phyloP scores from a whole-genome alignment of 2,329 filamentous ascomycete genomes.

The Biscogniauxia sp. region DNA sequence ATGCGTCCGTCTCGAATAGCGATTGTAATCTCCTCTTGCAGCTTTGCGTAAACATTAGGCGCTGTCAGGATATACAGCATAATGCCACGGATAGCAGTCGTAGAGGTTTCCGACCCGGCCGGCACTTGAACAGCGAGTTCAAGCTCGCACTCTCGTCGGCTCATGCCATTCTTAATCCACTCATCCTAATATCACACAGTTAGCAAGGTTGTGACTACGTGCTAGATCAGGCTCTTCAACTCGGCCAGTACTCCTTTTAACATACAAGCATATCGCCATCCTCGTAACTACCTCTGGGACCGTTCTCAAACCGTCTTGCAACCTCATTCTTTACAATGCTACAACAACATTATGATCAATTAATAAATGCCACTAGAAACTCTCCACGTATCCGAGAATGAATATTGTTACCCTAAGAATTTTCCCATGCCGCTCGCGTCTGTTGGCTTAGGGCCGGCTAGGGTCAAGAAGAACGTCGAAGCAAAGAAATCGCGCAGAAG shows the following conservation, averaged over 20 bases:
- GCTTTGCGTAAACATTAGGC: conserved; percentile 17
- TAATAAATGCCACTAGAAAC: neutral
- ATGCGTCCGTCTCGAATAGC: conserved; percentile 19
- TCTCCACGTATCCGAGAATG: neutral
- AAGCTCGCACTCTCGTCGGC: conserved; percentile 24
- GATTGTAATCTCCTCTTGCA: conserved; percentile 19
- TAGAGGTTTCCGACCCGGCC: conserved; percentile 24
- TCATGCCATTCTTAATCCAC: conserved; percentile 25
- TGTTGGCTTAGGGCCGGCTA: conserved; percentile 22
- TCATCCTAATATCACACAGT: conserved; percentile 17
- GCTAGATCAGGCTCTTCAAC: neutral
- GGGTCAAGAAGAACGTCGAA: conserved; percentile 21
- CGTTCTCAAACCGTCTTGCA: conserved; percentile 18
- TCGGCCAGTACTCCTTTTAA: neutral
- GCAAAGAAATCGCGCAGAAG: conserved; percentile 20
- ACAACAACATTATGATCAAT: neutral
- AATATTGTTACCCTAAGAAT: conserved; percentile 22
- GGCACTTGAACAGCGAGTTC: conserved; percentile 25
- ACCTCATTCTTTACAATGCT: conserved; percentile 21
- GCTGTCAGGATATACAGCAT: conserved; percentile 21
- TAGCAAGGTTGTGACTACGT: neutral
- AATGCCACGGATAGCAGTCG: conserved; percentile 20
- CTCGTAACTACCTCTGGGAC: neutral
- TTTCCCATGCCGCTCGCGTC: conserved; percentile 25
- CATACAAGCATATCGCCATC: conserved; percentile 24